Conservation (phyloP, 306 rosid genomes). For the Inga leiocalycina region DNA sequence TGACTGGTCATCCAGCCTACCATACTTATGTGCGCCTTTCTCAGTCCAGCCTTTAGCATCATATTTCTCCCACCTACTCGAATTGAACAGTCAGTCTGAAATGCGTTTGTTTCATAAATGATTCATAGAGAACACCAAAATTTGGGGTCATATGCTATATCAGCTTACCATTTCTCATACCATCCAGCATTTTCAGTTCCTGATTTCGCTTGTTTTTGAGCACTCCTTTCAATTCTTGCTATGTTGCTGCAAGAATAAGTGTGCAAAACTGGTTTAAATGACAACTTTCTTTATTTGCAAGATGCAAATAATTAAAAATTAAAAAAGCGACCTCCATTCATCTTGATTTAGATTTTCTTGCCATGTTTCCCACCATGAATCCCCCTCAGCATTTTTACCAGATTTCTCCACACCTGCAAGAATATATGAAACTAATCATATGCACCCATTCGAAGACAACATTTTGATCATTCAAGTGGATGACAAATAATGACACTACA, state of each 20-base stretch:
- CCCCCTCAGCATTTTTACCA: conserved; percentile 90
- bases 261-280: conserved; percentile 29
- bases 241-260: conserved; percentile 67
- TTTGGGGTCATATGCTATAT: conserved; percentile 7
- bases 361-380: conserved; percentile 99
- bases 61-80: conserved; percentile 94
- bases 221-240: conserved; percentile 96
- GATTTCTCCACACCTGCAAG: conserved; percentile 91
- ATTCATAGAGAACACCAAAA: conserved; percentile 7
- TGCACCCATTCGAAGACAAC: background rate
- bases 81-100: conserved; percentile 33
- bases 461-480: conserved; percentile 21
- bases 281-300: conserved; percentile 17
- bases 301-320: conserved; percentile 17
- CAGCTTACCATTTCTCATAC: conserved; percentile 92
- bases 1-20: conserved; percentile 94
- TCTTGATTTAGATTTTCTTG: conserved; percentile 98
- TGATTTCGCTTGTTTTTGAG: conserved; percentile 96
- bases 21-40: conserved; percentile 95
- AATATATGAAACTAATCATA: conserved; percentile 31
- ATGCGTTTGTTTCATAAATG: conserved; percentile 19
- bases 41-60: conserved; percentile 99
- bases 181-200: conserved; percentile 98
- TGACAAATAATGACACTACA: conserved; percentile 8
- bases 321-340: conserved; percentile 83